Base-by-base conservation (phyloP, 2,329 filamentous ascomycete genomes). In the Claviceps sorghi region DNA sequence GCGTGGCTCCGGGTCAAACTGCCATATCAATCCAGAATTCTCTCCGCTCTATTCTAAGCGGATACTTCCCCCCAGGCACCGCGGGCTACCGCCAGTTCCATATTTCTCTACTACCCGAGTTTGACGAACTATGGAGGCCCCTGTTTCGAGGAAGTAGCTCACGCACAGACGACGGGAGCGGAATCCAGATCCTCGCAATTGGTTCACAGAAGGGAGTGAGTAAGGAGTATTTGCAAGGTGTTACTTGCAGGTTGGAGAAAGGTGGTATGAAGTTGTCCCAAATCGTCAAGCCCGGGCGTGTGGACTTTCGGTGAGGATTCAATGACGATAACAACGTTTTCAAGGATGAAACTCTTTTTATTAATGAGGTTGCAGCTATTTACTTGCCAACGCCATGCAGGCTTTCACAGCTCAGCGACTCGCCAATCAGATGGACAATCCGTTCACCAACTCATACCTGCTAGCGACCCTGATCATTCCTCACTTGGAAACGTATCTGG, bases 321-420 rank as follows among this genome's bases (percentile, higher is more conserved):
- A 19, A 17, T 48, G 21, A 22, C 36, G 6, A 17, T 41, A 10
- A 4, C n/a, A 34, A 36, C 15, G 10, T 47, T 34, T 7, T 30
- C 11, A 15, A 10, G n/a, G 13, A 6, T 8, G 7, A 36, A 21
- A 38, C 4, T 21, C 19, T 41, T 19, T 41, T 38, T n/a, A 47
- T 42, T 42, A 15, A 44, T 13, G 13, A 17, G 8, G 2, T 4
- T 22, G 4, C 42, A 82, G 79, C 56, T 82, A 79, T 57, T 69
- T 84, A 49, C 74, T 82, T 51, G 74, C 74, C 57, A 80, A 74
- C 56, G 77, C 76, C 4, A 79, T 83, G 73, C 79, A 82, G 61
- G 68, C 72, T 0, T 77, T 76, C 56, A 77, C 73, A 5, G 67
- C 73, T 1, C 77, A 77, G 53, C 71, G 72, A 1, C 63, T 76